Percentiles rank a stretch among this genome's conserved stretches.
Evolutionary conservation across 2,329 filamentous ascomycete genomes (phyloP).

Genomic region (Fusarium siculi): DNA sequence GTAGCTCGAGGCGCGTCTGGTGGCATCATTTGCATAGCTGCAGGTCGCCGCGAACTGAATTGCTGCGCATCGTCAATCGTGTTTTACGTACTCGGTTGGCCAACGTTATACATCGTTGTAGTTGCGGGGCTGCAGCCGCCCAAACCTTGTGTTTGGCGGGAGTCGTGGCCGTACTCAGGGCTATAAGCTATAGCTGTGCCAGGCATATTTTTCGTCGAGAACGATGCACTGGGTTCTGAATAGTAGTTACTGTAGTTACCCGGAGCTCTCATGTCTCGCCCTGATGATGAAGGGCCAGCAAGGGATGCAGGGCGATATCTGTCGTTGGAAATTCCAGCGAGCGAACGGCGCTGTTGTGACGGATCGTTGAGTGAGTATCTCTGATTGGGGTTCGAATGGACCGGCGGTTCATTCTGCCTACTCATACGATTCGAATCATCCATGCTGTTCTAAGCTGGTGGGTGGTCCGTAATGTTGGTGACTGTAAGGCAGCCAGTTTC

Average conservation of each 20-base stretch:
- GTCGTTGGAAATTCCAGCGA: slow-evolving; percentile 49
- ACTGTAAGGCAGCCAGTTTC: no score
- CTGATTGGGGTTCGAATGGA: slow-evolving; percentile 68
- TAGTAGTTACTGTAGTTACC: slow-evolving; percentile 70
- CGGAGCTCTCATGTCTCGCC: slow-evolving; percentile 64
- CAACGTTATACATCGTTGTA: slow-evolving; percentile 83
- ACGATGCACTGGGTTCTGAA: slow-evolving; percentile 62
- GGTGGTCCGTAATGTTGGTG: no score
- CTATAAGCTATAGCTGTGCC: slow-evolving; percentile 66
- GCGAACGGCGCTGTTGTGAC: slow-evolving; percentile 56
- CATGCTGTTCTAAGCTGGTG: slow-evolving; percentile 59
- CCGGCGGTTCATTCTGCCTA: slow-evolving; percentile 79
- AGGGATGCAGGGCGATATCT: slow-evolving; percentile 62
- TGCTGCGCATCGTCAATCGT: slow-evolving; percentile 80
- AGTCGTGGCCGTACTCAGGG: slow-evolving; percentile 72
- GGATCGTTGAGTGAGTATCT: slow-evolving; percentile 64
- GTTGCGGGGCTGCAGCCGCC: slow-evolving; percentile 66
- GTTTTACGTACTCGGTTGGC: slow-evolving; percentile 69
- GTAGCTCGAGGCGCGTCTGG: slow-evolving; percentile 72
- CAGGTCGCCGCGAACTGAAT: slow-evolving; percentile 80
- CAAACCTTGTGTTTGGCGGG: slow-evolving; percentile 66
- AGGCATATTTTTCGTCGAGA: slow-evolving; percentile 68
- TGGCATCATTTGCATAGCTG: slow-evolving; percentile 77
- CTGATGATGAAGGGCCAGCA: slow-evolving; percentile 59
- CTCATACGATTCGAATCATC: slow-evolving; percentile 78